phyloP scores from a whole-genome alignment of 2,329 filamentous ascomycete genomes.

The Hirsutella rhossiliensis region DNA sequence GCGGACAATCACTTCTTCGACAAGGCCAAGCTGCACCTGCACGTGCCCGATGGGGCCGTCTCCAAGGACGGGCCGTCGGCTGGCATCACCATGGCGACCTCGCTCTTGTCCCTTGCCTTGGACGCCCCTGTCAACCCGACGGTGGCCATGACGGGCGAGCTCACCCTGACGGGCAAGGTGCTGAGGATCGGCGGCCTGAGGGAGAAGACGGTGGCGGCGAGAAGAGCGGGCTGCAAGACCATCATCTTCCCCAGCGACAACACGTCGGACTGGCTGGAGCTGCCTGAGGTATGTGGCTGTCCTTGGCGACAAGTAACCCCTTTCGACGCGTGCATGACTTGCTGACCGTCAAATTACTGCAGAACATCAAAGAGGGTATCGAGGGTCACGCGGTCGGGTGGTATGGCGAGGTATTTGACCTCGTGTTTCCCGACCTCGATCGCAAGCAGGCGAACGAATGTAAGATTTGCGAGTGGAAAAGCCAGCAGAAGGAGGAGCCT shows the following conservation, averaged over 20 bases:
- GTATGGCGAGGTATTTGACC: constrained; percentile 88
- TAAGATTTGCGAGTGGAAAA: constrained; percentile 46
- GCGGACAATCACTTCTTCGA: constrained; percentile 92
- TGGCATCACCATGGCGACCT: constrained; percentile 97
- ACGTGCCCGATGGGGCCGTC: constrained; percentile 92
- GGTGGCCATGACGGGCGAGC: constrained; percentile 94
- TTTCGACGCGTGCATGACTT: not conserved
- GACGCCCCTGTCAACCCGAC: constrained; percentile 69
- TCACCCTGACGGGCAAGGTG: constrained; percentile 95
- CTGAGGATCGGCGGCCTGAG: constrained; percentile 84
- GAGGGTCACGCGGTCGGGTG: constrained; percentile 83
- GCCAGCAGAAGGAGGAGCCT: constrained; percentile 27
- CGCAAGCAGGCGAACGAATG: constrained; percentile 61
- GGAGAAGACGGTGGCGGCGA: constrained; percentile 94
- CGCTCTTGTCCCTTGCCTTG: constrained; percentile 72
- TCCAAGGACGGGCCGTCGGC: constrained; percentile 89
- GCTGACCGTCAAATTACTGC: constrained; percentile 4
- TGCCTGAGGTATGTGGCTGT: constrained; percentile 68
- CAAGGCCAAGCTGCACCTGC: constrained; percentile 86
- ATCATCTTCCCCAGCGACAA: constrained; percentile 95
- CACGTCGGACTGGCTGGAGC: constrained; percentile 90
- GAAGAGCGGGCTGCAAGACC: constrained; percentile 81
- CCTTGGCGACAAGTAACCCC: not conserved
- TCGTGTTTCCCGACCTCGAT: constrained; percentile 79
- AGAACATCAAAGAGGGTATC: constrained; percentile 98